phyloP scores from a whole-genome alignment of 345 rosid genomes.

The Eucalyptus paniculata region DNA sequence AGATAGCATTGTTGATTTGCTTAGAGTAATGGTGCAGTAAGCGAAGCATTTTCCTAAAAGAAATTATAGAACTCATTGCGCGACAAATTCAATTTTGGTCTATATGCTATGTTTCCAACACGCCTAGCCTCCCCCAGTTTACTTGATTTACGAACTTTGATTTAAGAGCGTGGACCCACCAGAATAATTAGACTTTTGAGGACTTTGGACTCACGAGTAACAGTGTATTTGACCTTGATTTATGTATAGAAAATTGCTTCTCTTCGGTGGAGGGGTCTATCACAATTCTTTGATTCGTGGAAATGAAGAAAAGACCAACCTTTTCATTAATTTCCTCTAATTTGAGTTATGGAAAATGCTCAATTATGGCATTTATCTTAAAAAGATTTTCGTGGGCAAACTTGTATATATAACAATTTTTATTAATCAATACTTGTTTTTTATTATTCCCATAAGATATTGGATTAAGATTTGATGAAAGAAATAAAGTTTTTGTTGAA shows the following conservation, averaged over 20 bases:
- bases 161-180: background rate
- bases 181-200: background rate
- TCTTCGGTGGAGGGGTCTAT: no score
- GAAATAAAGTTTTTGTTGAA: background rate
- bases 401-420: background rate
- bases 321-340: background rate
- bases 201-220: background rate
- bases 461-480: background rate
- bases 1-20: no score
- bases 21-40: no score
- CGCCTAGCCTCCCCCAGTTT: background rate
- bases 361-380: background rate
- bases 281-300: no score
- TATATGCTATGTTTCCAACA: background rate
- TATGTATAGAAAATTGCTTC: no score
- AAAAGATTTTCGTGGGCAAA: background rate
- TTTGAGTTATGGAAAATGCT: background rate
- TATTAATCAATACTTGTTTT: no score
- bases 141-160: background rate
- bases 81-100: background rate
- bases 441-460: background rate
- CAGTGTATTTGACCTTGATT: no score
- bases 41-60: no score
- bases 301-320: no score
- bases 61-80: background rate